A percentile compares a stretch with the other conserved stretches of the same genome.
Evolutionary conservation across 2,329 filamentous ascomycete species (phyloP).

Genomic region (Hypomyces perniciosus): DNA sequence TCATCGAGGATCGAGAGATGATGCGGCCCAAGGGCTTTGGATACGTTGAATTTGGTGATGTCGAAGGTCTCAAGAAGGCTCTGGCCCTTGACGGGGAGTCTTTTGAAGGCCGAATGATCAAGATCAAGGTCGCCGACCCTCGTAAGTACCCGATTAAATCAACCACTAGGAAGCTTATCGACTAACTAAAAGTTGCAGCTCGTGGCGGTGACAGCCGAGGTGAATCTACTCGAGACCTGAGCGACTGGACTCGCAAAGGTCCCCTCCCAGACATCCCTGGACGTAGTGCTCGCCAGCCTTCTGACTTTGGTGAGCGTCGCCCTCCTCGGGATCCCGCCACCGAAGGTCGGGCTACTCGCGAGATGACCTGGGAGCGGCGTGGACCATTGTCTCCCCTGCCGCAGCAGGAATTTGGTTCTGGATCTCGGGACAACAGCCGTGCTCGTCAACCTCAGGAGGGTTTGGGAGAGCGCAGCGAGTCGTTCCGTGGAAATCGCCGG

Average conservation of each 20-base stretch:
- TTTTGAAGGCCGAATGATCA: conserved; percentile 84
- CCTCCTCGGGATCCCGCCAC: conserved; percentile 56
- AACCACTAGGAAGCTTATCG: neutral
- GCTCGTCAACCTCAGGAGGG: conserved; percentile 40
- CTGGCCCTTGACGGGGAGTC: conserved; percentile 73
- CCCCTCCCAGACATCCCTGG: conserved; percentile 70
- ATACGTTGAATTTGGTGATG: conserved; percentile 85
- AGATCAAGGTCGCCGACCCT: conserved; percentile 93
- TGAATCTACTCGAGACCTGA: conserved; percentile 70
- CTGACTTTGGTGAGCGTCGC: conserved; percentile 56
- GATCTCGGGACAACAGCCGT: conserved; percentile 50
- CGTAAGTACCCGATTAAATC: conserved; percentile 54
- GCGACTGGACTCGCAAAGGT: conserved; percentile 89
- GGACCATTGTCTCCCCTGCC: conserved; percentile 75
- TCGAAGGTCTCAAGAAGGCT: conserved; percentile 89
- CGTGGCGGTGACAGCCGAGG: conserved; percentile 64
- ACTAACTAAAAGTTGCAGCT: conserved; percentile 45
- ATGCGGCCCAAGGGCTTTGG: conserved; percentile 96
- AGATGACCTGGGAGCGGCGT: conserved; percentile 88
- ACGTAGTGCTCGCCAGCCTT: conserved; percentile 39
- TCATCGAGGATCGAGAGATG: conserved; percentile 94
- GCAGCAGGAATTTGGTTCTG: conserved; percentile 42
- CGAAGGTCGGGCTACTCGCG: conserved; percentile 60
- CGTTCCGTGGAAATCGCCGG: conserved; percentile 56
- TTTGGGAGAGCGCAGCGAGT: conserved; percentile 54